Conservation (phyloP, 1,139 yeast genomes). For the Pneumocystis murina region DNA sequence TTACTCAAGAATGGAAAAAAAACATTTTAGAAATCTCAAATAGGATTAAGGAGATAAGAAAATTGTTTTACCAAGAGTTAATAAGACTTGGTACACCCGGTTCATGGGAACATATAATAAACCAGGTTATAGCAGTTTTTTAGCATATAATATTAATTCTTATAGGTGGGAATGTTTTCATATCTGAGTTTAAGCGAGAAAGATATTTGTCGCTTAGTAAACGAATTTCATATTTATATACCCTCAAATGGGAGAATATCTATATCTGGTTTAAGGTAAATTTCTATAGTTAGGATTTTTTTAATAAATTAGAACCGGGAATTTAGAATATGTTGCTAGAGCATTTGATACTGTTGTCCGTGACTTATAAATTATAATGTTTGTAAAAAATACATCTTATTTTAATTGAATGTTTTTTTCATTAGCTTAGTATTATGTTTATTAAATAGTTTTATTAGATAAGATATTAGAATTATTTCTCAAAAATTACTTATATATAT, state of each 20-base stretch:
- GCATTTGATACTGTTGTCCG: slow-evolving; percentile 32
- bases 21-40: slow-evolving; percentile 68
- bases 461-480: too few relatives aligned
- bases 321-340: slow-evolving; percentile 69
- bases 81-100: slow-evolving; percentile 43
- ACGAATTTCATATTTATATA: slow-evolving; percentile 64
- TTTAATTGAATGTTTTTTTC: not conserved
- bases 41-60: slow-evolving; percentile 62
- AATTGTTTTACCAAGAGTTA: slow-evolving; percentile 31
- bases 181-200: slow-evolving; percentile 64
- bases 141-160: not conserved
- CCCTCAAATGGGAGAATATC: slow-evolving; percentile 85
- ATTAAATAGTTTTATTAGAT: too few relatives aligned
- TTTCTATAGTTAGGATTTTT: not conserved
- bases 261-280: slow-evolving; percentile 62
- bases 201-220: slow-evolving; percentile 57
- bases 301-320: slow-evolving; percentile 28
- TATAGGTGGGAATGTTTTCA: slow-evolving; percentile 85
- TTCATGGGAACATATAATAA: slow-evolving; percentile 73
- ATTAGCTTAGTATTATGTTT: too few relatives aligned
- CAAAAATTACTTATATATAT: too few relatives aligned
- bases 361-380: not conserved
- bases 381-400: not conserved
- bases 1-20: slow-evolving; percentile 52
- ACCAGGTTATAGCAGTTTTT: slow-evolving; percentile 39